phyloP scores from a whole-genome alignment of 2,329 filamentous ascomycete species.

The Fonsecaea pugnacius region DNA sequence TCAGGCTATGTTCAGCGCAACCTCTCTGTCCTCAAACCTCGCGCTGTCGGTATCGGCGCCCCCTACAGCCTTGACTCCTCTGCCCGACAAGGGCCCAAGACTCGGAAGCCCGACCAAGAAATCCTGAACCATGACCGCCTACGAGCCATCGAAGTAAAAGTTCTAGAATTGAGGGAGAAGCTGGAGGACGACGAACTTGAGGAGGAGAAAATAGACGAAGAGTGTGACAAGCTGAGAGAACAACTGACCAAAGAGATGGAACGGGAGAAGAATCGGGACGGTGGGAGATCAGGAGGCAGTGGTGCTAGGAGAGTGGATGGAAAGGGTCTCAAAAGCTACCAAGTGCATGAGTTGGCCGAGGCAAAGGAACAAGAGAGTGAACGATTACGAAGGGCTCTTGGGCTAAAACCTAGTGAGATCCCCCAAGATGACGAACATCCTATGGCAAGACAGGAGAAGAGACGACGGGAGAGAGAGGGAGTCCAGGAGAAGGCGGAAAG shows the following conservation, averaged over 20 bases:
- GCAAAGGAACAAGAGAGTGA: slow-evolving; percentile 97
- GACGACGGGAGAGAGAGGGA: slow-evolving; percentile 47
- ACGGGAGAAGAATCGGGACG: slow-evolving; percentile 41
- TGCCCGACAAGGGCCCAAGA: slow-evolving; percentile 51
- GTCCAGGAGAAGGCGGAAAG: slow-evolving; percentile 42
- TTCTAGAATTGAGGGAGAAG: slow-evolving; percentile 84
- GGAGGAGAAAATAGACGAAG: slow-evolving; percentile 87
- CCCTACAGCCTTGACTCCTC: slow-evolving; percentile 62
- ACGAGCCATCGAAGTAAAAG: slow-evolving; percentile 87
- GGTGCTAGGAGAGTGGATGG: slow-evolving; percentile 38
- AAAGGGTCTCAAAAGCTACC: slow-evolving; percentile 79
- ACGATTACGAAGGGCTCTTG: slow-evolving; percentile 79
- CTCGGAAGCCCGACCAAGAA: slow-evolving; percentile 82
- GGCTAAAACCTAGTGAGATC: slow-evolving; percentile 72
- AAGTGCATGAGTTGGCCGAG: slow-evolving; percentile 93
- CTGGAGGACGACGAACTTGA: slow-evolving; percentile 81
- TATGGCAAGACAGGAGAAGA: slow-evolving; percentile 54
- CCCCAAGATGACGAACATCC: slow-evolving; percentile 43
- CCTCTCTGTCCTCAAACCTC: slow-evolving; percentile 81
- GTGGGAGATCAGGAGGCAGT: slow-evolving; percentile 40
- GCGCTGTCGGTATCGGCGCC: slow-evolving; percentile 68
- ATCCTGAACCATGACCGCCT: slow-evolving; percentile 95
- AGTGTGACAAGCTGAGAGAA: slow-evolving; percentile 68
- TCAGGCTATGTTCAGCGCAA: slow-evolving; percentile 98
- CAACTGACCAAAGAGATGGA: slow-evolving; percentile 65